Percentiles rank a stretch among this genome's conserved stretches.
These are phyloP conservation scores for Lagerstroemia speciosa DNA, from an alignment of 345 rosid genomes.

Conservation along the genomic window DNA sequence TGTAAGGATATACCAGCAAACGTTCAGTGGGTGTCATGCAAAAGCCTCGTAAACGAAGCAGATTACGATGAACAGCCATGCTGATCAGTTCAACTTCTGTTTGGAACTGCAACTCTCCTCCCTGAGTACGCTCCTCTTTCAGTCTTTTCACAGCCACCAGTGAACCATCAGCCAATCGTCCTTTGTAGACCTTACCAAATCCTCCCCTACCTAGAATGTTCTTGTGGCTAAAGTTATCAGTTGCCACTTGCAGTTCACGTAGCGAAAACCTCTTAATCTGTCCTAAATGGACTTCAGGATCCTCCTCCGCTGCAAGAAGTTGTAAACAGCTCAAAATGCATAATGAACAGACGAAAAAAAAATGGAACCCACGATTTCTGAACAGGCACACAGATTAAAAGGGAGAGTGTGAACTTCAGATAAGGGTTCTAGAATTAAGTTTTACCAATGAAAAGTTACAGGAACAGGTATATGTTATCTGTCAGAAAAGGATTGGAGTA, in stretches of 20 bases:
- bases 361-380: background rate
- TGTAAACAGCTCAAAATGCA: conserved; percentile 4
- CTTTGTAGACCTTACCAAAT: conserved; percentile 87
- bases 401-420: background rate
- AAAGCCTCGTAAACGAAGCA: conserved; percentile 81
- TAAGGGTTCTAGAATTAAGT: background rate
- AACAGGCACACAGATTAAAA: background rate
- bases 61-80: conserved; percentile 87
- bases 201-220: conserved; percentile 80
- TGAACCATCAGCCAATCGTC: conserved; percentile 66
- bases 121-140: conserved; percentile 78
- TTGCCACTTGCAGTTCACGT: conserved; percentile 79
- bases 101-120: conserved; percentile 87
- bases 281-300: conserved; percentile 88
- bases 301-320: conserved; percentile 76
- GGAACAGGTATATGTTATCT: background rate
- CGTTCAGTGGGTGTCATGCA: conserved; percentile 96
- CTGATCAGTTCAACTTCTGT: conserved; percentile 93
- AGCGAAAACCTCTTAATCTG: conserved; percentile 82
- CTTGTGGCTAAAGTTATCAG: conserved; percentile 66
- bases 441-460: background rate
- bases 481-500: background rate
- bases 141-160: conserved; percentile 83
- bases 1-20: conserved; percentile 77
- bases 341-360: background rate